A percentile compares a stretch with the other conserved stretches of the same genome.
phyloP scores from a whole-genome alignment of 768 basidiomycete species.

The Panus rudis region DNA sequence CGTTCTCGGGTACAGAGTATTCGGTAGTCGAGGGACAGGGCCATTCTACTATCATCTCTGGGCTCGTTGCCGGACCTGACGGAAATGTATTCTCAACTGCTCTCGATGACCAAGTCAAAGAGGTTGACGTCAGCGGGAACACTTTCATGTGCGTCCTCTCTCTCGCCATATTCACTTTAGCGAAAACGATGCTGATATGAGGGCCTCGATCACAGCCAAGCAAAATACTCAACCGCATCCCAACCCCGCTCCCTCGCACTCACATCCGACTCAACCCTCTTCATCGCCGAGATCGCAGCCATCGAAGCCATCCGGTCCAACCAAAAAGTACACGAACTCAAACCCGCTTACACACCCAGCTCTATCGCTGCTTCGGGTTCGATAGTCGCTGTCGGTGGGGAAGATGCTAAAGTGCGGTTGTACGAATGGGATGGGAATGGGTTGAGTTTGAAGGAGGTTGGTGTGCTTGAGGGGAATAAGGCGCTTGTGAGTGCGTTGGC shows the following conservation, averaged over 20 bases:
- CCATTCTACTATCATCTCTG: slow-evolving; percentile 67
- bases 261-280: slow-evolving; percentile 53
- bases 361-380: slow-evolving; percentile 46
- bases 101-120: slow-evolving; percentile 74
- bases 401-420: slow-evolving; percentile 72
- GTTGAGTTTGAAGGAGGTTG: slow-evolving; percentile 49
- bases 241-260: slow-evolving; percentile 67
- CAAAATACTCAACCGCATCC: slow-evolving; percentile 42
- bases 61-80: slow-evolving; percentile 39
- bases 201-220: slow-evolving; percentile 33
- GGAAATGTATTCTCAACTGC: slow-evolving; percentile 65
- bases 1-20: slow-evolving; percentile 49
- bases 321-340: slow-evolving; percentile 56
- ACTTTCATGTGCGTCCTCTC: slow-evolving; percentile 42
- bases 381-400: slow-evolving; percentile 66
- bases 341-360: slow-evolving; percentile 45
- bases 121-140: slow-evolving; percentile 42
- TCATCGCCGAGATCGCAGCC: slow-evolving; percentile 49
- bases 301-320: slow-evolving; percentile 67
- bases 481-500: slow-evolving; percentile 67
- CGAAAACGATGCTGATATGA: neutral
- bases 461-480: slow-evolving; percentile 58
- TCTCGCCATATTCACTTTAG: neutral
- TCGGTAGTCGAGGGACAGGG: slow-evolving; percentile 49
- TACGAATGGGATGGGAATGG: slow-evolving; percentile 64